Evolutionary conservation across 106 monocot species (phyloP).

Genomic region (Posidonia australis): DNA sequence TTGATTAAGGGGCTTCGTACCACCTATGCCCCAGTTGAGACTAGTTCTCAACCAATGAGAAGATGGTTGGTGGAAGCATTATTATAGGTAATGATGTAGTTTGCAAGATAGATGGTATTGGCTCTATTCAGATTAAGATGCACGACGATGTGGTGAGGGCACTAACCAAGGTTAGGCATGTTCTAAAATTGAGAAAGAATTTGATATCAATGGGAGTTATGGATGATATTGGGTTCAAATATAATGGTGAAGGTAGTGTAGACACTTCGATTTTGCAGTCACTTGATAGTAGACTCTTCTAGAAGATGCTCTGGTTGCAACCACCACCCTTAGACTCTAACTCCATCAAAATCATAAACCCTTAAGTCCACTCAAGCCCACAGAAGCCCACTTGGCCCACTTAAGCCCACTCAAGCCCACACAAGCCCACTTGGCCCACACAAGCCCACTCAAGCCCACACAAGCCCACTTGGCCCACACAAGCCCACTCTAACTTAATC

Average conservation of each 20-base stretch:
- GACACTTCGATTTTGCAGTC: too few species aligned
- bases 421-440: too few species aligned
- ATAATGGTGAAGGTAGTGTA: not conserved
- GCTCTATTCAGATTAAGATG: not conserved
- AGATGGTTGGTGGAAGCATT: not conserved
- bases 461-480: too few species aligned
- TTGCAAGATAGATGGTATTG: not conserved
- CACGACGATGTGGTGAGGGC: not conserved
- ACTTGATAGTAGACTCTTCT: too few species aligned
- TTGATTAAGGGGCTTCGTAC: not conserved
- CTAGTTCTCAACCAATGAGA: not conserved
- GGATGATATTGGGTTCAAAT: not conserved
- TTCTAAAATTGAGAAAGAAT: constrained; percentile 6
- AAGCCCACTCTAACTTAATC: too few species aligned
- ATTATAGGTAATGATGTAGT: constrained; percentile 1
- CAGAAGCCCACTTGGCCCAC: too few species aligned
- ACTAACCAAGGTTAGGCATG: not conserved
- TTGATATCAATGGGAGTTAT: not conserved
- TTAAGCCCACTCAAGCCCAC: too few species aligned
- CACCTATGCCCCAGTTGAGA: not conserved
- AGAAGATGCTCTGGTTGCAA: too few species aligned
- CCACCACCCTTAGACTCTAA: too few species aligned
- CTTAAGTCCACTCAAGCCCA: too few species aligned
- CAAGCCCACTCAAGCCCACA: too few species aligned
- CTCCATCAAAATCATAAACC: too few species aligned